Percentiles rank a stretch among this genome's conserved stretches.
Evolutionary conservation across 2,329 filamentous ascomycete species (phyloP).

Genomic region (Aureobasidium leucospermi): DNA sequence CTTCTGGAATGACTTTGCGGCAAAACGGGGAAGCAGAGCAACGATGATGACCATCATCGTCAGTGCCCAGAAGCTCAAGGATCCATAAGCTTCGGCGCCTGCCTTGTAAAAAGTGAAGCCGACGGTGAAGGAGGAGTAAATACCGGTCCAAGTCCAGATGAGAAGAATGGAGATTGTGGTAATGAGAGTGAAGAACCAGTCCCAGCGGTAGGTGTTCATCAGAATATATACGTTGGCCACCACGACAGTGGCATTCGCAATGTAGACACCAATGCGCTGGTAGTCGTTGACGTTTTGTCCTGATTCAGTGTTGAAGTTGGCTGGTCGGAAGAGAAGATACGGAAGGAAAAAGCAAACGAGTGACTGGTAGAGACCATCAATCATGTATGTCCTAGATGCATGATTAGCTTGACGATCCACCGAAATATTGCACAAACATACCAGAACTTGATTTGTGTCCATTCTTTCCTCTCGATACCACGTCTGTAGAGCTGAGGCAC

Average conservation of each 20-base stretch:
- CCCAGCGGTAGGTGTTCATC: constrained; percentile 95
- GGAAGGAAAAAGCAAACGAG: constrained; percentile 89
- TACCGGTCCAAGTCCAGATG: constrained; percentile 92
- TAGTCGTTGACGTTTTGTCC: constrained; percentile 74
- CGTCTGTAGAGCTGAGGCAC: constrained; percentile 93
- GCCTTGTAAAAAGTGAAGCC: constrained; percentile 67
- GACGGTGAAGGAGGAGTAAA: constrained; percentile 61
- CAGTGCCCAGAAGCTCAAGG: constrained; percentile 81
- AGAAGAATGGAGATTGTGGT: constrained; percentile 75
- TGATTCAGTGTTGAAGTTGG: constrained; percentile 60
- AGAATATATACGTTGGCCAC: constrained; percentile 92
- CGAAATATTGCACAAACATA: constrained; percentile 40
- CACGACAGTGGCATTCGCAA: constrained; percentile 75
- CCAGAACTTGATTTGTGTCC: constrained; percentile 97
- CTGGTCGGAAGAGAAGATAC: constrained; percentile 67
- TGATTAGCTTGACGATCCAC: neutral
- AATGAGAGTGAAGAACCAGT: constrained; percentile 87
- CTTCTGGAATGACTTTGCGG: constrained; percentile 82
- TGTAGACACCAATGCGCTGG: constrained; percentile 76
- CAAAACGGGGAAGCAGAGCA: constrained; percentile 80
- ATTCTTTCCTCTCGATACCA: constrained; percentile 92
- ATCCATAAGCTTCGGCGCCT: constrained; percentile 69
- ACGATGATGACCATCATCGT: constrained; percentile 72
- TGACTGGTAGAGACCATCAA: constrained; percentile 90
- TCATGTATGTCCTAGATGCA: constrained; percentile 64